Evolutionary conservation across 768 basidiomycete genomes (phyloP).

Genomic region (Kwoniella bestiolae): DNA sequence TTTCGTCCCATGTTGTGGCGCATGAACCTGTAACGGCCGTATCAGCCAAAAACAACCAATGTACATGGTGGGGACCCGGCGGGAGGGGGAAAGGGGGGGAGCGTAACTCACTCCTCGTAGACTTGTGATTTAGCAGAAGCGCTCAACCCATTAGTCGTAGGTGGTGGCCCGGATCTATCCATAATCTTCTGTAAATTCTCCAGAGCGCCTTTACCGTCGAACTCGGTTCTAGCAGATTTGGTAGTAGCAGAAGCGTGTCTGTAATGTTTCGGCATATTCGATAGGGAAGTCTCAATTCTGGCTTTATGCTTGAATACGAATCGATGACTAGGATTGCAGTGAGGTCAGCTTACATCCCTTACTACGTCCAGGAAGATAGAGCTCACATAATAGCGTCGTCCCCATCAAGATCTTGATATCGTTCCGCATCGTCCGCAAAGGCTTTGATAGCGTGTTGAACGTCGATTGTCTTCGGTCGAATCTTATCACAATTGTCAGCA

Average conservation of each 20-base stretch:
- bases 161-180: conserved; percentile 36
- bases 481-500: conserved; percentile 20
- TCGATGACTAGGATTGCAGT: conserved; percentile 32
- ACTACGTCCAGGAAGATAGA: no score
- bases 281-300: conserved; percentile 31
- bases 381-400: conserved; percentile 46
- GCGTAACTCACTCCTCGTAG: conserved; percentile 53
- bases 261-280: conserved; percentile 25
- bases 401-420: conserved; percentile 37
- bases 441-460: conserved; percentile 29
- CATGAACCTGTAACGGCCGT: conserved; percentile 39
- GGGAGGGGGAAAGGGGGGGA: no score
- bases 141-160: conserved; percentile 25
- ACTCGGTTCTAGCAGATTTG: conserved; percentile 23
- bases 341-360: not conserved
- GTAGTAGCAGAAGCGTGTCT: conserved; percentile 11
- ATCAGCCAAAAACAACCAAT: not conserved
- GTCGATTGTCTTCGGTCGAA: conserved; percentile 40
- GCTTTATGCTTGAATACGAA: conserved; percentile 34
- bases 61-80: no score
- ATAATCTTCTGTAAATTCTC: conserved; percentile 29
- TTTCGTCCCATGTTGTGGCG: conserved; percentile 41
- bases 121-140: conserved; percentile 33
- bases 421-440: conserved; percentile 35
- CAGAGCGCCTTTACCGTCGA: conserved; percentile 35